A percentile compares a stretch with the other conserved stretches of the same genome.
Conservation (phyloP, 2,329 filamentous ascomycete genomes). For the Sporothrix dimorphospora region DNA sequence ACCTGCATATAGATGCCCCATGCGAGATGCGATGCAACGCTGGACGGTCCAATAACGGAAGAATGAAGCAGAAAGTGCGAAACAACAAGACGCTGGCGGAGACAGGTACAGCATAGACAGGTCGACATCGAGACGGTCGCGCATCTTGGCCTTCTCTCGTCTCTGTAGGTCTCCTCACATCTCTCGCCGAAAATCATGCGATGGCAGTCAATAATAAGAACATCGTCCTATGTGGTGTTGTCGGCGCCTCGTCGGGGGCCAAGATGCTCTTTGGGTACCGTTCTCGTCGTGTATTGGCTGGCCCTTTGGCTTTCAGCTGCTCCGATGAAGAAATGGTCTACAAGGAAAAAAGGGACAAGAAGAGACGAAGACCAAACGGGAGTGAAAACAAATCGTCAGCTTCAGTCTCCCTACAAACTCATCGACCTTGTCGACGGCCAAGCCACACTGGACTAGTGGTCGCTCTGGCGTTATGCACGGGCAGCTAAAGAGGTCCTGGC, state of each 20-base stretch:
- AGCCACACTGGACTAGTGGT: conserved; percentile 5
- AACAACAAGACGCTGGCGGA: too few relatives aligned
- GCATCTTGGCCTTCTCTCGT: not conserved
- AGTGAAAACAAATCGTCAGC: not conserved
- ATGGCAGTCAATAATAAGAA: not conserved
- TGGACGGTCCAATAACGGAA: not conserved
- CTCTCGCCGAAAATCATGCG: not conserved
- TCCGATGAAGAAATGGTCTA: not conserved
- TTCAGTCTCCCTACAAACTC: not conserved
- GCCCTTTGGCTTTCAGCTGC: not conserved
- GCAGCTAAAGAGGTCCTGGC: not conserved
- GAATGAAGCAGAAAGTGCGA: not conserved
- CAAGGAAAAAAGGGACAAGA: not conserved
- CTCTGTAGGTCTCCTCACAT: too few relatives aligned
- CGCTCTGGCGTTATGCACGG: conserved; percentile 6
- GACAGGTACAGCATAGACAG: too few relatives aligned
- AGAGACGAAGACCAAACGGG: not conserved
- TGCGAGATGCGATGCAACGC: conserved; percentile 9
- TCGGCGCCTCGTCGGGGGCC: not conserved
- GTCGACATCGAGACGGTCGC: too few relatives aligned
- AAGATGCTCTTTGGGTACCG: not conserved
- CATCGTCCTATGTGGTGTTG: not conserved
- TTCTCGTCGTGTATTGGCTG: not conserved
- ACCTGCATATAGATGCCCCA: not conserved
- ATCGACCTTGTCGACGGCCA: not conserved